A percentile compares a stretch with the other conserved stretches of the same genome.
These are phyloP conservation scores for Tulasnella sp. DNA, from an alignment of 768 basidiomycete species.

Conservation along the genomic window DNA sequence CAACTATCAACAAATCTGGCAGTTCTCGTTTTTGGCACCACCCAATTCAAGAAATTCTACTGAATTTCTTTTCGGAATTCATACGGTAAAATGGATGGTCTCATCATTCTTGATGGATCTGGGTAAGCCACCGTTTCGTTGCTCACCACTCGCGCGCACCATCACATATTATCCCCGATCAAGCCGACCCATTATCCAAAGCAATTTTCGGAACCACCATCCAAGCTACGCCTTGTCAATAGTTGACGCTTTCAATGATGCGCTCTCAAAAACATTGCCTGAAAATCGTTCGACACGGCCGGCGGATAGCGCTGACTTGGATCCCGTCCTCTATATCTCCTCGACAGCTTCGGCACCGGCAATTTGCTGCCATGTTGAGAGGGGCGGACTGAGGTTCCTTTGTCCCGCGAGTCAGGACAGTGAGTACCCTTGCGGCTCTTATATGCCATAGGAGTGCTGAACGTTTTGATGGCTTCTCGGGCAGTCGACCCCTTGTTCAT, in stretches of 20 bases:
- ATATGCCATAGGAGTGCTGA: background rate
- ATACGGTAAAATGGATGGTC: slow-evolving; percentile 56
- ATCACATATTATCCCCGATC: background rate
- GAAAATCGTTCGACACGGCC: background rate
- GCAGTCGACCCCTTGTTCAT: slow-evolving; percentile 88
- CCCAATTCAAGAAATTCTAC: too few species aligned
- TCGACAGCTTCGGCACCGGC: slow-evolving; percentile 47
- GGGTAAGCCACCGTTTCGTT: slow-evolving; percentile 49
- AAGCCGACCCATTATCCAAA: slow-evolving; percentile 76
- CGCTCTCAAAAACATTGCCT: slow-evolving; percentile 52
- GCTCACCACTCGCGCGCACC: background rate
- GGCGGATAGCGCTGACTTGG: slow-evolving; percentile 41
- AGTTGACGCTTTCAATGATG: slow-evolving; percentile 78
- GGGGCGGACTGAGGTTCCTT: slow-evolving; percentile 70
- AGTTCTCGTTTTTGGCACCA: too few species aligned
- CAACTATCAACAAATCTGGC: too few species aligned
- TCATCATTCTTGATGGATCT: slow-evolving; percentile 71
- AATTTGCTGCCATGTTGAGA: slow-evolving; percentile 78
- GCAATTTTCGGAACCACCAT: slow-evolving; percentile 76
- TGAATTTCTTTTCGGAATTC: too few species aligned
- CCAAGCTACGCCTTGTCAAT: slow-evolving; percentile 78
- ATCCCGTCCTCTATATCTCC: slow-evolving; percentile 69
- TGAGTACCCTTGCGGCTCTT: slow-evolving; percentile 43
- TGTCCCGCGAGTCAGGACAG: slow-evolving; percentile 82
- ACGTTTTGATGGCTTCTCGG: background rate